These are phyloP conservation scores for Aspergillus novoparasiticus DNA, from an alignment of 2,329 filamentous ascomycete species.

Conservation along the genomic window DNA sequence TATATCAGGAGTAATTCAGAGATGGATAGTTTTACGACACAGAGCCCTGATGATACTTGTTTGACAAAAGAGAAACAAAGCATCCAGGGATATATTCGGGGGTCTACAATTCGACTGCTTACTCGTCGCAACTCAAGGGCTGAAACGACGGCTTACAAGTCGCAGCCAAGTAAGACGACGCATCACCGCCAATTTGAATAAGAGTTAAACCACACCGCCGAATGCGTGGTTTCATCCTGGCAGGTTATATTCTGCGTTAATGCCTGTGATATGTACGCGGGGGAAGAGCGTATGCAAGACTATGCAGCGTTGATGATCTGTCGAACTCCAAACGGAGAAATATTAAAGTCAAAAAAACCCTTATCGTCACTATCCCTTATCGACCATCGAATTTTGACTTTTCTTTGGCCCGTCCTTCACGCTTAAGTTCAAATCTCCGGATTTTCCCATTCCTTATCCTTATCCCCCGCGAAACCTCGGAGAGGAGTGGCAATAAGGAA, in stretches of 20 bases:
- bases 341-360: not conserved
- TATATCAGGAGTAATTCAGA: not conserved
- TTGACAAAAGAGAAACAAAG: conserved; percentile 2
- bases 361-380: conserved; percentile 23
- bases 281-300: not conserved
- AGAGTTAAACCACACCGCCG: conserved; percentile 18
- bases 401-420: conserved; percentile 9
- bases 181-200: conserved; percentile 22
- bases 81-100: conserved; percentile 7
- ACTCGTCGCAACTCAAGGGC: conserved; percentile 15
- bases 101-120: not conserved
- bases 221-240: conserved; percentile 5
- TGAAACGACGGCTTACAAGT: conserved; percentile 23
- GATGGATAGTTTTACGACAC: not conserved
- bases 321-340: not conserved
- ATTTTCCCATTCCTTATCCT: conserved; percentile 16
- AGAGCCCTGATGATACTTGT: not conserved
- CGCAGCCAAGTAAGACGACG: conserved; percentile 8
- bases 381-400: conserved; percentile 12
- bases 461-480: conserved; percentile 31
- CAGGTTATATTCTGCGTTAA: not conserved
- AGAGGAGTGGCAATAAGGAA: conserved; percentile 14
- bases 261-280: not conserved
- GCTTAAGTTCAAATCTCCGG: conserved; percentile 18
- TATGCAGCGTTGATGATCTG: not conserved